Percentiles rank a stretch among this genome's conserved stretches.
Evolutionary conservation across 805 yeast species (phyloP).

Genomic region (Starmerella gropengiesseri): DNA sequence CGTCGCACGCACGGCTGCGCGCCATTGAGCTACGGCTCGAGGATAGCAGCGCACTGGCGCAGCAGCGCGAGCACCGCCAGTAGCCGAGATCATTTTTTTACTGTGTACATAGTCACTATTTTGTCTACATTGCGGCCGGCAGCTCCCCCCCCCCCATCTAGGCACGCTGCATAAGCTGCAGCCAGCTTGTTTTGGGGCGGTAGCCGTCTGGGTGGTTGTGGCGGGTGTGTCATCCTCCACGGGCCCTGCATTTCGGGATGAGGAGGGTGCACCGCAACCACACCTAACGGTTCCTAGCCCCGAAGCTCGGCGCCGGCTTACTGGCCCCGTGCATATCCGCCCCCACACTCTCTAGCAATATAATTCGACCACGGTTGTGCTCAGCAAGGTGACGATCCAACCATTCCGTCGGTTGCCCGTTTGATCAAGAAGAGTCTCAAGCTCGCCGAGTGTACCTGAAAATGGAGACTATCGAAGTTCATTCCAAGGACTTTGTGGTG

Average conservation of each 20-base stretch:
- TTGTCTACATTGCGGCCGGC: too few species aligned
- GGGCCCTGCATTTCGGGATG: too few species aligned
- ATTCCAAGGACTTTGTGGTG: conserved; percentile 76
- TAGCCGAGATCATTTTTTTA: too few species aligned
- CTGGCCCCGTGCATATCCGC: too few species aligned
- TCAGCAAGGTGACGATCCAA: not conserved
- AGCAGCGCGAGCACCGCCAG: too few species aligned
- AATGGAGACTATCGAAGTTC: conserved; percentile 91
- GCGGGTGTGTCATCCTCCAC: too few species aligned
- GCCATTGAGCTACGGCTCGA: not conserved
- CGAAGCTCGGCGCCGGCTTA: conserved; percentile 1
- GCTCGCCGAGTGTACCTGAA: not conserved
- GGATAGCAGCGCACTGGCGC: too few species aligned
- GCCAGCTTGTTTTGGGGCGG: not conserved
- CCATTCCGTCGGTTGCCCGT: not conserved
- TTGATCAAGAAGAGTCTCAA: not conserved
- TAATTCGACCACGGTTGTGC: not conserved
- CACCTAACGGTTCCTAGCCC: conserved; percentile 4
- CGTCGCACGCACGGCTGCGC: conserved; percentile 1
- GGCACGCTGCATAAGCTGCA: not conserved
- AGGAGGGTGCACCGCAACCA: conserved; percentile 7
- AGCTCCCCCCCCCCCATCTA: too few species aligned
- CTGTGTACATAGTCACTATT: too few species aligned
- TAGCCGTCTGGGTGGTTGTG: too few species aligned
- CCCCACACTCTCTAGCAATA: conserved; percentile 1